These are phyloP conservation scores for Coemansia reversa DNA, from an alignment of 192 early-diverging fungal genomes.

Conservation along the genomic window DNA sequence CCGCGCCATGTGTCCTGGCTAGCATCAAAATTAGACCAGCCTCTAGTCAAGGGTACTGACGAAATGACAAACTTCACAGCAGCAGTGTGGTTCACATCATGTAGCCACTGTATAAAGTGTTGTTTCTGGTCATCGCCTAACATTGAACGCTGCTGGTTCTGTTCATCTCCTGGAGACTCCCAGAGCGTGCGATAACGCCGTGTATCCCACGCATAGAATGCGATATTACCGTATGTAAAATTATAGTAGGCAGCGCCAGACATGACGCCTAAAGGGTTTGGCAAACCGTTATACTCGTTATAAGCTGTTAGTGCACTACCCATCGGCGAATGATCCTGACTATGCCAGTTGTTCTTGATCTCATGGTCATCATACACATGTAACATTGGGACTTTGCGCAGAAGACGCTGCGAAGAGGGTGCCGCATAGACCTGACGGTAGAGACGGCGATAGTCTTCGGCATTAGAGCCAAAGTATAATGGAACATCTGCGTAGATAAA, in stretches of 20 bases:
- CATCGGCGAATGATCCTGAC: conserved; percentile 35
- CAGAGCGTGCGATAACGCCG: conserved; percentile 55
- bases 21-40: conserved; percentile 48
- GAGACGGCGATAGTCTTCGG: conserved; percentile 50
- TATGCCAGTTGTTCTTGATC: conserved; percentile 57
- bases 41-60: conserved; percentile 49
- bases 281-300: conserved; percentile 50
- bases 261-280: conserved; percentile 31
- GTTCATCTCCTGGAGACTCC: conserved; percentile 8
- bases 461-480: conserved; percentile 34
- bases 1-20: conserved; percentile 56
- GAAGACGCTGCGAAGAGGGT: conserved; percentile 28
- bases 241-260: conserved; percentile 43
- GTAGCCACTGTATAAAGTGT: conserved; percentile 51
- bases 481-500: conserved; percentile 58
- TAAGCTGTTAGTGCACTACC: conserved; percentile 47
- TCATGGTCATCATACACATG: conserved; percentile 60
- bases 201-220: conserved; percentile 55
- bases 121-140: conserved; percentile 49
- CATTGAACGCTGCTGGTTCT: conserved; percentile 26
- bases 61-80: conserved; percentile 54
- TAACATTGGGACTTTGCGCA: conserved; percentile 45
- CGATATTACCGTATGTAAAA: conserved; percentile 50
- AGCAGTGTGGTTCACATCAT: conserved; percentile 47
- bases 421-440: conserved; percentile 52